phyloP scores from a whole-genome alignment of 1,284 basidiomycete genomes.

The Cystobasidium sp. region DNA sequence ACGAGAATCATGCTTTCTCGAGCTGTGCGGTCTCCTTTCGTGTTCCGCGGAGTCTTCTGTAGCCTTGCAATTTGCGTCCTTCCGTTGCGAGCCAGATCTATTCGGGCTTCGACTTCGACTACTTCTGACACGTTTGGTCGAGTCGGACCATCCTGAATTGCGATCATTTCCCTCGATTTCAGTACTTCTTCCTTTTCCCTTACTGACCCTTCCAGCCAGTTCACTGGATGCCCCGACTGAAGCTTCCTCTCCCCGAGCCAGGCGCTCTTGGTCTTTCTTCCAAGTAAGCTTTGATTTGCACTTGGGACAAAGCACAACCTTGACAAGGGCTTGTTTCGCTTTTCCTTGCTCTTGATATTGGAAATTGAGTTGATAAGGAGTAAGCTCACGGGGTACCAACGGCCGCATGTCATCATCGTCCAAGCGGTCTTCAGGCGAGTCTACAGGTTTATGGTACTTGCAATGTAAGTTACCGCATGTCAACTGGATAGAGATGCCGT shows the following conservation, averaged over 20 bases:
- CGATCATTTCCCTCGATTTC: neutral
- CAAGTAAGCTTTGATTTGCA: conserved; percentile 83
- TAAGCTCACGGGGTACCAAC: conserved; percentile 46
- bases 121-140: too few relatives aligned
- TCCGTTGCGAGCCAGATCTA: neutral
- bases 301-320: conserved; percentile 77
- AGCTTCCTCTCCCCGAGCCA: conserved; percentile 5
- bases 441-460: conserved; percentile 64
- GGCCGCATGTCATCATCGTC: conserved; percentile 48
- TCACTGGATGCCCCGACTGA: too few relatives aligned
- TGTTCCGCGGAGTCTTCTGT: neutral
- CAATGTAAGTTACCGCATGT: conserved; percentile 88
- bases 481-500: conserved; percentile 27
- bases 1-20: neutral
- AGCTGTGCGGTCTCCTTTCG: neutral
- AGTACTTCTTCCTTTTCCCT: conserved; percentile 1
- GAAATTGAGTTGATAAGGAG: conserved; percentile 78
- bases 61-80: neutral
- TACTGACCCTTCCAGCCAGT: neutral
- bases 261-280: conserved; percentile 62
- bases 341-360: conserved; percentile 78
- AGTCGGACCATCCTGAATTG: neutral
- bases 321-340: conserved; percentile 78
- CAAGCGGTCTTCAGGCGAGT: conserved; percentile 39
- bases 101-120: conserved; percentile 6